Base-by-base conservation (phyloP, 352 stramenopile genomes). In the Phytophthora capsici region DNA sequence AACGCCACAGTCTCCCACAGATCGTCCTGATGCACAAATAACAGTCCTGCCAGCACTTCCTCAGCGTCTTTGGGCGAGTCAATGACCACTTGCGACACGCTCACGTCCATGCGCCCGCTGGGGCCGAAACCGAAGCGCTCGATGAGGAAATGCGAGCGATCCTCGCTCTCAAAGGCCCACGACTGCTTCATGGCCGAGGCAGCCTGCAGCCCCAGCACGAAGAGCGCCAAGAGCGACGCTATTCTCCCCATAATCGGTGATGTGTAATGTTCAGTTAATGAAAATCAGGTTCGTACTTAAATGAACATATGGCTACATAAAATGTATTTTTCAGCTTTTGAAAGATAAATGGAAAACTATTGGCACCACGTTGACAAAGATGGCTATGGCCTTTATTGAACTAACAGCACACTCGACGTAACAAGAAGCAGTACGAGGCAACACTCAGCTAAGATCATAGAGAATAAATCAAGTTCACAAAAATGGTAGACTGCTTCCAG, bases 71-170 rank as follows among this genome's bases (percentile, higher is more conserved):
- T 36, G 6, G 45, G 23, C 7, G 56, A 23, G 0, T 28, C 28
- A 23, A 74, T 67, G 14, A 40, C 51, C 12, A 97, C 90, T 65
- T 78, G 69, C 4, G 61, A 69, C 17, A 97, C 78, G n/a, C 63
- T 75, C 25, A 97, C 59, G 55, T 96, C 75, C 66, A 97, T 80
- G 37, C 71, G 64, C 5, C 90, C 91, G 10, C 61, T 53, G 5
- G 71, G 65, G 7, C 80, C 71, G 40, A 98, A 97, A 36, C 90
- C 91, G 60, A 98, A 98, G 69, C 86, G 89, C 69, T 98, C 92
- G 41, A 98, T 83, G 41, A 94, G 71, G 70, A 97, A 98, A 45
- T 95, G 71, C 32, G 66, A 51, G 22, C 89, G 82, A 56, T 85
- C 73, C 54, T 98, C 92, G 19, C 69, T 45, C 17, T 67, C 57